Evolutionary conservation across 2,329 filamentous ascomycete genomes (phyloP).

Genomic region (Phialocephala sp.): DNA sequence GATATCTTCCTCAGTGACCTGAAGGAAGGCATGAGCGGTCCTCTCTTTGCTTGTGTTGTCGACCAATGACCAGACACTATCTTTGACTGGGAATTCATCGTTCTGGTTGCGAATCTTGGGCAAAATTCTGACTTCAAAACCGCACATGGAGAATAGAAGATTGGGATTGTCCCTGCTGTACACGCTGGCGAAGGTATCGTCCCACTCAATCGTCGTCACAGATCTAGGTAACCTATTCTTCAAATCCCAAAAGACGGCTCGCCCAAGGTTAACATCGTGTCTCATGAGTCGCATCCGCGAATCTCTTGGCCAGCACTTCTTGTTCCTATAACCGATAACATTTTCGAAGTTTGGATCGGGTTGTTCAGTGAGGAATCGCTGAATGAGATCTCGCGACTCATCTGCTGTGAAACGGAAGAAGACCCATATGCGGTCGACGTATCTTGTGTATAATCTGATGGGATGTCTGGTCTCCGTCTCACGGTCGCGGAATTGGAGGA

Average conservation of each 20-base stretch:
- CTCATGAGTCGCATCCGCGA: slow-evolving; percentile 98
- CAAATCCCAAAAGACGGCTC: slow-evolving; percentile 98
- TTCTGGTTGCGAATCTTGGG: slow-evolving; percentile 95
- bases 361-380: slow-evolving; percentile 96
- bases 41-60: slow-evolving; percentile 97
- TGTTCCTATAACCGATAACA: slow-evolving; percentile 98
- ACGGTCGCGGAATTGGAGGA: slow-evolving; percentile 93
- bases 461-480: slow-evolving; percentile 93
- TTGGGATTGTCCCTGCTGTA: slow-evolving; percentile 99
- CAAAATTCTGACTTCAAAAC: slow-evolving; percentile 95
- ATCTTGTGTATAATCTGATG: slow-evolving; percentile 95
- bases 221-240: slow-evolving; percentile 96
- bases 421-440: slow-evolving; percentile 98
- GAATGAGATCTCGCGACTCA: slow-evolving; percentile 93
- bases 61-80: slow-evolving; percentile 97
- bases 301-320: slow-evolving; percentile 99
- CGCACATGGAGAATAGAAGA: slow-evolving; percentile 94
- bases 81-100: slow-evolving; percentile 96
- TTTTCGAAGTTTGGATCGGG: slow-evolving; percentile 99
- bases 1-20: slow-evolving; percentile 97
- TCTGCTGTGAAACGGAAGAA: slow-evolving; percentile 94
- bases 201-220: slow-evolving; percentile 98
- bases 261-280: slow-evolving; percentile 96
- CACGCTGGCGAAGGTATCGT: slow-evolving; percentile 97
- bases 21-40: slow-evolving; percentile 95